phyloP scores from a whole-genome alignment of 352 stramenopile genomes.

The Phytophthora sp. region DNA sequence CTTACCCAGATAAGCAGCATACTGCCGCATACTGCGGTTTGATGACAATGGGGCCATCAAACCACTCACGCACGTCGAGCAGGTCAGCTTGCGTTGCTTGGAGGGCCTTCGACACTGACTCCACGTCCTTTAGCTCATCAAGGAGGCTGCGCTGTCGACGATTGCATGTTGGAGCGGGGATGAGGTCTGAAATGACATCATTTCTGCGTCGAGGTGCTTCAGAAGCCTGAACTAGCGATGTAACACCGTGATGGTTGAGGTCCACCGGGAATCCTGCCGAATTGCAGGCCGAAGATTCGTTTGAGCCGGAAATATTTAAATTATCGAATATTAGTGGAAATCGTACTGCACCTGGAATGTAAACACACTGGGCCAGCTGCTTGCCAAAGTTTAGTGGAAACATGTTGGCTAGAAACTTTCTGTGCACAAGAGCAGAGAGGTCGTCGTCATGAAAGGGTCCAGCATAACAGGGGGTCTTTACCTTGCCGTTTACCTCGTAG shows the following conservation, averaged over 20 bases:
- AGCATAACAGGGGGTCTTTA: constrained; percentile 1
- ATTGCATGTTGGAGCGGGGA: constrained; percentile 1
- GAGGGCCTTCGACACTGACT: constrained; percentile 10
- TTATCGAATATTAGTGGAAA: neutral
- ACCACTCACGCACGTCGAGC: constrained; percentile 1
- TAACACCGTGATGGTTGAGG: neutral
- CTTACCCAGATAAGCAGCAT: constrained; percentile 4
- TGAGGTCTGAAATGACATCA: neutral
- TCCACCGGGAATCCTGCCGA: neutral
- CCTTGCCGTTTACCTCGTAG: constrained; percentile 3
- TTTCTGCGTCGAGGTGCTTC: constrained; percentile 5
- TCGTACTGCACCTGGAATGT: neutral
- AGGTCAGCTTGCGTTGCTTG: constrained; percentile 4
- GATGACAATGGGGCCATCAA: constrained; percentile 8
- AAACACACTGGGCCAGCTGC: neutral
- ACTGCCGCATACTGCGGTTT: constrained; percentile 8
- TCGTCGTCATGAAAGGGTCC: neutral
- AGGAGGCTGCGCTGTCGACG: neutral
- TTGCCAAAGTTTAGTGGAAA: constrained; percentile 1
- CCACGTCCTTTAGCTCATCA: no score
- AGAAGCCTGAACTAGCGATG: no score
- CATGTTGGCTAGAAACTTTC: neutral
- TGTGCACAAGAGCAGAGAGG: neutral
- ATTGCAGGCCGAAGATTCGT: neutral
- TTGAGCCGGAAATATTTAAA: neutral